phyloP scores from a whole-genome alignment of 208 protist species.

The Acanthamoeba lenticulata region DNA sequence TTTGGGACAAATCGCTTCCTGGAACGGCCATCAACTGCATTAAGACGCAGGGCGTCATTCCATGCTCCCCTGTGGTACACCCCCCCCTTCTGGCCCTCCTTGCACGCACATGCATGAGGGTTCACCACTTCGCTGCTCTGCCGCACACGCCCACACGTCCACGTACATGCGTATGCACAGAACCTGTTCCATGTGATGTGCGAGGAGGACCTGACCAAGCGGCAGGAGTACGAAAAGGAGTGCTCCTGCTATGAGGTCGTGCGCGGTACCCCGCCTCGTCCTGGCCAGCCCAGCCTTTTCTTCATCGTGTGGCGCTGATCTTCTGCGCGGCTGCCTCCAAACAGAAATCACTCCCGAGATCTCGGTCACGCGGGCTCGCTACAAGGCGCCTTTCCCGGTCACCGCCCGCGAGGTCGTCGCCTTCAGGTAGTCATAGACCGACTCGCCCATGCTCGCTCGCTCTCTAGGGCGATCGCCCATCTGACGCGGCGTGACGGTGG shows the following conservation, averaged over 20 bases:
- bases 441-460: not conserved
- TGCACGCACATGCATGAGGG: not conserved
- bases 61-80: not conserved
- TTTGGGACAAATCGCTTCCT: not conserved
- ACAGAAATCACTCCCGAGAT: slow-evolving; percentile 20
- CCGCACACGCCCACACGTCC: too few relatives aligned
- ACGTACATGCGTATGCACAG: not conserved
- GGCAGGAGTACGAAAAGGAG: slow-evolving; percentile 22
- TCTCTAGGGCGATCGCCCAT: not conserved
- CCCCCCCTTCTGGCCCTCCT: not conserved
- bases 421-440: not conserved
- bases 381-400: slow-evolving; percentile 16
- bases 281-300: not conserved
- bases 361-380: not conserved
- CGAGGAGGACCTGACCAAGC: slow-evolving; percentile 2
- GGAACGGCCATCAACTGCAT: not conserved
- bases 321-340: too few relatives aligned
- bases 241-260: slow-evolving; percentile 12
- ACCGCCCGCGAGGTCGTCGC: not conserved
- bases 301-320: not conserved
- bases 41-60: not conserved
- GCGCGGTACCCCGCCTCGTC: not conserved
- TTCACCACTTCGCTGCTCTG: not conserved
- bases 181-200: slow-evolving; percentile 24
- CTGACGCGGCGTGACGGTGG: not conserved